phyloP scores from a whole-genome alignment of 2,329 filamentous ascomycete genomes.

The Diplodia intermedia region DNA sequence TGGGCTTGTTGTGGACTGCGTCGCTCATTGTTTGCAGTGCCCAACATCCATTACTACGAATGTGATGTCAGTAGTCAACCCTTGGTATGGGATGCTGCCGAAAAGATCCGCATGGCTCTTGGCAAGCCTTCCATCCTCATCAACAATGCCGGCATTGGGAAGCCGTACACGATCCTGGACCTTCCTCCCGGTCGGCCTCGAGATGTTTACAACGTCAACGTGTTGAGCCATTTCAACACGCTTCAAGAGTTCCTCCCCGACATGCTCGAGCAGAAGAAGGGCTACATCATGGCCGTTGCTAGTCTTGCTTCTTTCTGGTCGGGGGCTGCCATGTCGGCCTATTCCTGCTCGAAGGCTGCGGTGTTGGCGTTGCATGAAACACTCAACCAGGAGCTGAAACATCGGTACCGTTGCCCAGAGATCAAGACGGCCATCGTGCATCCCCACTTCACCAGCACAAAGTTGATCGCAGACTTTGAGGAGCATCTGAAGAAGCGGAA shows the following conservation, averaged over 20 bases:
- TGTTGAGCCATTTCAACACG: conserved; percentile 40
- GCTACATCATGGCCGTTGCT: conserved; percentile 43
- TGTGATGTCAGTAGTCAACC: conserved; percentile 40
- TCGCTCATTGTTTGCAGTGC: conserved; percentile 38
- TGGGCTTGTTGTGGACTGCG: conserved; percentile 14
- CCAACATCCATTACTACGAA: conserved; percentile 42
- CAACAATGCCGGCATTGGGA: conserved; percentile 43
- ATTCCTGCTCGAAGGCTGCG: conserved; percentile 42
- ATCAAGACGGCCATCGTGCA: conserved; percentile 43
- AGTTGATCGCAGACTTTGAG: conserved; percentile 38
- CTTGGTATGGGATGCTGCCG: conserved; percentile 36
- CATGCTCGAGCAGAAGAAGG: conserved; percentile 42
- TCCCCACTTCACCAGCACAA: conserved; percentile 41
- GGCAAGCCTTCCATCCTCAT: conserved; percentile 41
- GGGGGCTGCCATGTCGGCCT: conserved; percentile 40
- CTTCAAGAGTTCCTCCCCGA: conserved; percentile 43
- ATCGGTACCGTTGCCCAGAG: conserved; percentile 37
- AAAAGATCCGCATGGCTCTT: conserved; percentile 37
- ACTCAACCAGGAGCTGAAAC: conserved; percentile 50
- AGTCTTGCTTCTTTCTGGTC: conserved; percentile 42
- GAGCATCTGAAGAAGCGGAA: conserved; percentile 6
- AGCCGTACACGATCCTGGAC: conserved; percentile 32
- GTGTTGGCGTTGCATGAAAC: conserved; percentile 44
- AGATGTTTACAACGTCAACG: conserved; percentile 41
- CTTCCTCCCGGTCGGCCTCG: conserved; percentile 40